Base-by-base conservation (phyloP, 2,329 filamentous ascomycete species). In the Tolypocladium endophyticum region DNA sequence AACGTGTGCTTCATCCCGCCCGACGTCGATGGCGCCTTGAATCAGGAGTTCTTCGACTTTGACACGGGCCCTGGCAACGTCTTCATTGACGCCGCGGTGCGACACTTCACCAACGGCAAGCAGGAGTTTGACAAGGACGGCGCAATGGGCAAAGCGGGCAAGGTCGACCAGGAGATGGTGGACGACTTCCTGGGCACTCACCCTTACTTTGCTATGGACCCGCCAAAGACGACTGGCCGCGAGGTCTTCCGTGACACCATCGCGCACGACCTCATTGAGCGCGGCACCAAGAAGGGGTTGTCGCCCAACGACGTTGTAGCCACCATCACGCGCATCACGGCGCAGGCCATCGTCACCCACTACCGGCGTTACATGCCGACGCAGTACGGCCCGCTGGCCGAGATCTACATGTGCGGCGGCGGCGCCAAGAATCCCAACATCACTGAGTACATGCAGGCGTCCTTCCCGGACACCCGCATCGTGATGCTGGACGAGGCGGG, bases 361-460 rank as follows among this genome's bases (percentile, higher is more conserved):
- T 78, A 74, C 66, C 69, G 70, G 11, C 76, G 79, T 38, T 83
- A 82, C 61, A 76, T 78, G 55, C 77, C 79, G 6, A 63, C 64
- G 18, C 67, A 76, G 28, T 70, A 75, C 56, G 68, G 69, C 12
- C 67, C 68, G 18, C 74, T 84, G 58, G 76, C 73, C 5, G 82
- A 86, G 70, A 76, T 86, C 43, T 86, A 81, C 72, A 81, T 86
- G 77, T 85, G 82, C 67, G 83, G 83, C 14, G 81, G 80, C 6
- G 81, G 81, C 23, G 81, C 82, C 0, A 76, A 78, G 61, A 85
- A 86, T 64, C 78, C 80, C 1, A 85, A 84, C 63, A 85, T 86
- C 63, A 74, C 66, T 9, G 68, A 75, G 8, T 82, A 77, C 66
- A 78, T 86, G 62, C 78, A 81, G 67, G 65, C 68, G 58, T 70